A percentile compares a stretch with the other conserved stretches of the same genome.
Conservation (phyloP, 441 rosid genomes). For the Syzygium syzygioides region DNA sequence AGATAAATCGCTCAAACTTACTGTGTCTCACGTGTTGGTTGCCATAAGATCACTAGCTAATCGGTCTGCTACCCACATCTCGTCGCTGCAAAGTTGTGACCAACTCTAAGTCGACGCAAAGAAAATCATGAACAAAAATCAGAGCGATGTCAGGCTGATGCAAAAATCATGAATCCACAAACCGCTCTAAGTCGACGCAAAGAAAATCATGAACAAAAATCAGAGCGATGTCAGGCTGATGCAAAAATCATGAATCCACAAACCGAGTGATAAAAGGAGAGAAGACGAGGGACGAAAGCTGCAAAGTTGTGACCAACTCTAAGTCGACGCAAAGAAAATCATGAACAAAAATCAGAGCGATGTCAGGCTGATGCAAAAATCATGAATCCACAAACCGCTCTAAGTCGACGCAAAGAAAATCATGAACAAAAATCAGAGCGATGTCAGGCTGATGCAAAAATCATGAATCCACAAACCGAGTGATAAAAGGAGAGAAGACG, state of each 20-base stretch:
- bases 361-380: no score
- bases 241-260: not conserved
- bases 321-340: no score
- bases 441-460: not conserved
- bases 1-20: no score
- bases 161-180: no score
- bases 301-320: fast-evolving
- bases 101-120: not conserved
- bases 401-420: no score
- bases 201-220: no score
- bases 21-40: fast-evolving
- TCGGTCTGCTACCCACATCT: fast-evolving
- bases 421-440: no score
- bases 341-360: not conserved
- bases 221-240: not conserved
- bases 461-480: not conserved
- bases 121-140: no score
- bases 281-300: not conserved
- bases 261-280: not conserved
- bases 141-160: not conserved
- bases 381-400: no score
- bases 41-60: not conserved
- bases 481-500: not conserved
- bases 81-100: fast-evolving
- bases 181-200: no score